These are phyloP conservation scores for Monilinia vaccinii-corymbosi DNA, from an alignment of 2,329 filamentous ascomycete genomes.

Conservation along the genomic window DNA sequence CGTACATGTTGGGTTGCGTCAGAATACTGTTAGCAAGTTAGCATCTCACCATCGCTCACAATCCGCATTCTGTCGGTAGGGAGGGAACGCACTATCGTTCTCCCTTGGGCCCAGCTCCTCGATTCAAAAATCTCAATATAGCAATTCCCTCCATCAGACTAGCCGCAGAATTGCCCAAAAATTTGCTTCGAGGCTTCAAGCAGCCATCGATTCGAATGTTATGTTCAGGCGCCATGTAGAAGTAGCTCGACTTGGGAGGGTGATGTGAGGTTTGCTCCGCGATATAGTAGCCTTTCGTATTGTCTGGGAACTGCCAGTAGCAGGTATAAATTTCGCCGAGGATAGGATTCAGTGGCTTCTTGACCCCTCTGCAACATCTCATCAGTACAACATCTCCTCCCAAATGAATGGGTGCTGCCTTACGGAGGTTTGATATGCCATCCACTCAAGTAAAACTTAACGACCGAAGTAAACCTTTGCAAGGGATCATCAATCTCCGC, in stretches of 20 bases:
- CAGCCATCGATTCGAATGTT: conserved; percentile 93
- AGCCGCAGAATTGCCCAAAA: conserved; percentile 92
- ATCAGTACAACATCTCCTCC: not conserved
- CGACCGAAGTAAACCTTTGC: conserved; percentile 84
- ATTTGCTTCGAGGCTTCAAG: conserved; percentile 88
- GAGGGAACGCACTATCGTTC: conserved; percentile 58
- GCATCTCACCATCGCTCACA: not conserved
- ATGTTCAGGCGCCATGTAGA: conserved; percentile 93
- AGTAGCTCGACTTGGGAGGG: conserved; percentile 97
- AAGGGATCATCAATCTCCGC: conserved; percentile 80
- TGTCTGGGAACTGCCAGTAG: conserved; percentile 86
- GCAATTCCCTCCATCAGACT: conserved; percentile 98
- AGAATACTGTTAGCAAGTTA: conserved; percentile 44
- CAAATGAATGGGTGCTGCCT: conserved; percentile 27
- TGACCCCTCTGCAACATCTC: conserved; percentile 62
- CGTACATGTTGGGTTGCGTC: conserved; percentile 99
- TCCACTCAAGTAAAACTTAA: conserved; percentile 96
- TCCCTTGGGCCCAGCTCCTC: conserved; percentile 56
- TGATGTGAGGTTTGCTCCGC: conserved; percentile 97
- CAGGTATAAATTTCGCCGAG: conserved; percentile 91
- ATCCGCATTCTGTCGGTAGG: too few relatives aligned
- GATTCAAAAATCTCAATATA: conserved; percentile 72
- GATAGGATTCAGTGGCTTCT: conserved; percentile 95
- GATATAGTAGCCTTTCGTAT: conserved; percentile 87
- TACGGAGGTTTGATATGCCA: conserved; percentile 99